Conservation (phyloP, 495 filamentous ascomycete genomes). For the Trichoderma virens region DNA sequence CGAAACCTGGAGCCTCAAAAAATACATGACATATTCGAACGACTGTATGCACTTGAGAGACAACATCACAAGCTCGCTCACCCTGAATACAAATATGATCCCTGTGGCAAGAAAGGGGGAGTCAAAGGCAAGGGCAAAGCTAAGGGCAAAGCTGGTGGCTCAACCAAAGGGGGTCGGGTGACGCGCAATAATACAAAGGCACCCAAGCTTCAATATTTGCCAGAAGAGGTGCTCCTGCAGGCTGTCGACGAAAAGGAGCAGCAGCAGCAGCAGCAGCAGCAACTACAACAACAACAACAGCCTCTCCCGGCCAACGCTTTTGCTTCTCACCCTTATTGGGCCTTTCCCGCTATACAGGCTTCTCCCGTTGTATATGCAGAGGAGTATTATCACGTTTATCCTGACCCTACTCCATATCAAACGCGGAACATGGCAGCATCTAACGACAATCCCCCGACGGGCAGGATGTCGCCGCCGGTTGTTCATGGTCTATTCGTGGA, state of each 20-base stretch:
- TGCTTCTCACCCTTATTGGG: not conserved
- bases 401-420: too few relatives aligned
- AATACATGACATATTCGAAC: constrained; percentile 71
- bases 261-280: too few relatives aligned
- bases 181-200: not conserved
- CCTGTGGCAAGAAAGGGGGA: constrained; percentile 53
- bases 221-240: too few relatives aligned
- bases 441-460: too few relatives aligned
- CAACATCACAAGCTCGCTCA: constrained; percentile 79
- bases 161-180: not conserved
- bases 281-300: too few relatives aligned
- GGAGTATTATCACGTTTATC: not conserved
- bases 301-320: not conserved
- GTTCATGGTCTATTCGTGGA: not conserved
- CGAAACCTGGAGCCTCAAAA: constrained; percentile 58
- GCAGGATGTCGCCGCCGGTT: not conserved
- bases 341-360: not conserved
- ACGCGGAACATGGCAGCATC: too few relatives aligned
- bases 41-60: constrained; percentile 72
- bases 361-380: not conserved
- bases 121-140: constrained; percentile 17
- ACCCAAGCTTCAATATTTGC: too few relatives aligned
- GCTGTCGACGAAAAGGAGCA: not conserved
- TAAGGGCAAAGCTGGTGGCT: not conserved
- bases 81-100: constrained; percentile 93